Evolutionary conservation across 2,329 filamentous ascomycete genomes (phyloP), one percentile per base, ranked within the genome.

Genomic region (Neonectria magnoliae): DNA sequence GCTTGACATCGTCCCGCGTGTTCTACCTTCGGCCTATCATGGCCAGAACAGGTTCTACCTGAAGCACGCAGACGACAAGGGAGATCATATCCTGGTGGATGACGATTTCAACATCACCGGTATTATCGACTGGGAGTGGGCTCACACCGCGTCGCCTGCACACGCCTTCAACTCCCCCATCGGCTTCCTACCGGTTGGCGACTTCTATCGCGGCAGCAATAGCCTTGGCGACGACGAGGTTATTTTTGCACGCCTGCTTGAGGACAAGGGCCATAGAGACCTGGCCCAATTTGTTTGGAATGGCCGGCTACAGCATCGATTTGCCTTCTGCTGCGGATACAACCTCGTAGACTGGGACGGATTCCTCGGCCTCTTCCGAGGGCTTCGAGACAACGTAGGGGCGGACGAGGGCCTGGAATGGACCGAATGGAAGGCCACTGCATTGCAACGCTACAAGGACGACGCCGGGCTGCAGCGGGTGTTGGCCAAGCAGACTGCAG

Each of bases 121-220:
- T 6, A 29, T 29, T 4, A 10, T 29, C 8, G 29, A 85, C 65
- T 85, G 78, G 78, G 75, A 78, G 50, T 78, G 72, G 76, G 77
- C 78, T n/a, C 66, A 77, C 31, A 77, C 76, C 5, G 77, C 75
- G 18, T 67, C 79, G 1, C 74, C 77, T 57, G 69, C 71, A n/a
- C 70, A 73, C 25, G 80, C 81, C 1, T 84, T 84, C 59, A 81
- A 80, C 70, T 83, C 81, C 14, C 80, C 80, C 0, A 73, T 81
- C 36, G 73, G 76, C 36, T 66, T 83, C 29, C 71, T 82, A 50
- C 78, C 76, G 1, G 79, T 83, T 51, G 75, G 60, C n/a, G 75
- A 80, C 14, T 82, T 83, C 58, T 83, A 82, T 64, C 41, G 72
- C 2, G 78, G 80, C 2, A 60, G 67, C 22, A 80, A 79, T 5